Base-by-base conservation (phyloP, 305 asterid genomes). In the Solanum hybrid region DNA sequence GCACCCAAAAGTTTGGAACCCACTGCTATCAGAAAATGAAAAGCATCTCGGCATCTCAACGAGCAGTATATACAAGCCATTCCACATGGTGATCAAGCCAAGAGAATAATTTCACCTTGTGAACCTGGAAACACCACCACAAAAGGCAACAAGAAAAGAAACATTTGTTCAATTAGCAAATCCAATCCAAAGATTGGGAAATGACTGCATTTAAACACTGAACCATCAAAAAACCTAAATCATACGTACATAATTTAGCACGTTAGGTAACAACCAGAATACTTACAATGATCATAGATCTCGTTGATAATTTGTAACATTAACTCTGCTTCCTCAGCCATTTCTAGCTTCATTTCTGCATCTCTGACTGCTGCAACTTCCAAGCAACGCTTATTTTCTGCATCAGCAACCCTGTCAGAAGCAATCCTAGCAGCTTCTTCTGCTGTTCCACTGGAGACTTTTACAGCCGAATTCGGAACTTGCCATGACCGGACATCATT, bases 281-380 rank as follows among this genome's bases (percentile, higher is more conserved):
- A 27, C 89, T 90, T 92, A 94, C 97, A 90, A 90, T 92, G 93
- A 37, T 92, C 93, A 75, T 91, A 80, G 15, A 94, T 90, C 93
- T 94, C 94, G 11, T 88, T 36, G 42, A 92, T 90, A 77, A 88
- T 60, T 88, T 60, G 90, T 64, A 95, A 91, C 91, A 92, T 38
- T 73, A 92, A 90, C 24, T 92, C 94, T n/a, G 97, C 90, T 15
- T 95, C 95, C 86, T 93, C 96, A 87, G 94, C 92, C 94, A 94
- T 90, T 87, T 84, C 91, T 38, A 92, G 89, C 90, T 93, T 87
- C 90, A 94, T 91, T 82, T 93, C 98, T 72, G 93, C 90, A 88
- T 95, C 97, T 81, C 85, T 85, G 45, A 94, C 93, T 26, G 97
- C 95, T 90, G 94, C 95, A 82, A 95, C 95, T 82, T 94, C 95